Conservation (phyloP, 192 early-diverging fungal species). For the Rhizoclosmatium globosum region DNA sequence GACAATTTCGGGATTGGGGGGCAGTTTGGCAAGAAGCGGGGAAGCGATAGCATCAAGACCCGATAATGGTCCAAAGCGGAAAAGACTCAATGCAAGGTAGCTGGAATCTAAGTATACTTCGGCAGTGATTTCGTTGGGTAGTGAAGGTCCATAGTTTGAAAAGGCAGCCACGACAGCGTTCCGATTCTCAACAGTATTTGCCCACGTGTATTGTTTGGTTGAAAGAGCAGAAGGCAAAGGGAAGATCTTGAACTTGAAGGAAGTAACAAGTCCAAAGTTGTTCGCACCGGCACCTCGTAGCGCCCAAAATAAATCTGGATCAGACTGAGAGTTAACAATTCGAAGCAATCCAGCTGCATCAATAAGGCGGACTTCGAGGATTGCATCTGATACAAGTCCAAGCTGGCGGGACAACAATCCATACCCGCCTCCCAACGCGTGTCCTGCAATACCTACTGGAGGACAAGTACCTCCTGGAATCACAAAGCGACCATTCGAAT, state of each 20-base stretch:
- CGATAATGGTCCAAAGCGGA: too few species aligned
- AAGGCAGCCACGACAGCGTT: too few species aligned
- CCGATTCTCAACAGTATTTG: too few species aligned
- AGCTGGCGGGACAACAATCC: conserved; percentile 34
- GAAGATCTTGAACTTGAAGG: conserved; percentile 29
- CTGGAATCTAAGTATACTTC: too few species aligned
- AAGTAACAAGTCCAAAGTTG: conserved; percentile 40
- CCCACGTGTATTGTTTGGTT: too few species aligned
- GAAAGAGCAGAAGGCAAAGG: neutral
- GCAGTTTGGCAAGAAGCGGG: too few species aligned
- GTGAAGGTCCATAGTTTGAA: too few species aligned
- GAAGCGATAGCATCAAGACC: too few species aligned
- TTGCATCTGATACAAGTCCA: conserved; percentile 32
- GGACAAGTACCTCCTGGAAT: conserved; percentile 31
- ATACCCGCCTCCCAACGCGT: conserved; percentile 39
- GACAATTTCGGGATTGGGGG: too few species aligned
- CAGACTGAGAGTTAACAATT: conserved; percentile 6
- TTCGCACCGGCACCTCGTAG: conserved; percentile 30
- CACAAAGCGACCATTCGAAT: conserved; percentile 4
- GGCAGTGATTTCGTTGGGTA: too few species aligned
- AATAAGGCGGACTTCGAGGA: conserved; percentile 31
- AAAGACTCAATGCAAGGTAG: too few species aligned
- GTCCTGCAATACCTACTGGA: conserved; percentile 34
- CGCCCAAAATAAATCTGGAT: conserved; percentile 34
- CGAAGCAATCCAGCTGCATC: conserved; percentile 7